Evolutionary conservation across 495 filamentous ascomycete species (phyloP), one percentile per base, ranked within the genome.

Genomic region (Neurospora tetrasperma): DNA sequence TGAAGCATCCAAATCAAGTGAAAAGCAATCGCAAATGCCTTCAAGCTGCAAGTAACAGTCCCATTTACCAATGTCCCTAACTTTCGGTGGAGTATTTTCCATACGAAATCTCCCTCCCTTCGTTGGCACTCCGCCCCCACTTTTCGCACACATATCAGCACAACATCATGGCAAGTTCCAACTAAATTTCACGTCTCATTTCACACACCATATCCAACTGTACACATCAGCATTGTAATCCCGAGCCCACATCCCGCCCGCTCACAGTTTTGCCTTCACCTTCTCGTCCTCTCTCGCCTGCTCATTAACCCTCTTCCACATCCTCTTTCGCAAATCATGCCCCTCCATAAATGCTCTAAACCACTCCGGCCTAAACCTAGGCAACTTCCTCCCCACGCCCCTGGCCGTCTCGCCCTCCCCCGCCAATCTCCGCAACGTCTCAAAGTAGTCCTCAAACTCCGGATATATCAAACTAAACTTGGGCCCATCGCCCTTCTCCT

Each of bases 381-480:
- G 87, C 38, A 89, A 72, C 54, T 78, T 77, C 31, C 84, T 80
- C 3, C 86, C 87, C 2, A 77, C 74, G 2, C 74, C 78, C 54
- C 3, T 31, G 5, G 54, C 54, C 39, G 74, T 43, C 23, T 76
- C 70, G 0, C 85, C 84, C 71, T 86, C 82, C 0, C 87, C 86
- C 0, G 86, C 86, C 43, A 88, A 66, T 5, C 14, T 48, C 4
- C 86, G 79, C 66, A 88, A 71, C 1, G 76, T 74, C 74, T 89
- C 87, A 71, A 89, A 90, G 74, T 90, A 88, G 3, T 82, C 79
- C 74, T 86, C 82, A 73, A 89, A 89, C 44, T 89, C 85, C 0
- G 87, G 87, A 43, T 84, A 82, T 23, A 90, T 73, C 23, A 84
- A 76, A 2, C 83, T 80, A 66, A 89, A 90, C 14, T 78, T 83